phyloP scores from a whole-genome alignment of 495 filamentous ascomycete species.

The Rostrohypoxylon terebratum region DNA sequence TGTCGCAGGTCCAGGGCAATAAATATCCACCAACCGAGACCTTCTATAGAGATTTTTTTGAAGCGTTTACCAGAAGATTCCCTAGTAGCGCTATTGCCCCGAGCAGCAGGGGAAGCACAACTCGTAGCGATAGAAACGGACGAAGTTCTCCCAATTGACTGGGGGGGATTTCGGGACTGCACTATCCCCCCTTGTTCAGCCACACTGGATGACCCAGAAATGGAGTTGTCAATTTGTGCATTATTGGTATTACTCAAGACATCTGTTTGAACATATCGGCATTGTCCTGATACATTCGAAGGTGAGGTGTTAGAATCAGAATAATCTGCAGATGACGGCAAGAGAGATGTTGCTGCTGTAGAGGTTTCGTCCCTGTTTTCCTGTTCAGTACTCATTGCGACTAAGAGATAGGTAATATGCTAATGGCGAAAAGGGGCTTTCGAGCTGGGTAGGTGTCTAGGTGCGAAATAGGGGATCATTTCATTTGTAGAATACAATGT shows the following conservation, averaged over 20 bases:
- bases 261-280: not conserved
- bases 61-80: not conserved
- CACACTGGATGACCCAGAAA: not conserved
- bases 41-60: not conserved
- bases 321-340: not conserved
- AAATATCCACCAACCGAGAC: conserved; percentile 21
- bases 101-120: not conserved
- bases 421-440: too few species aligned
- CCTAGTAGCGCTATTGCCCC: too few species aligned
- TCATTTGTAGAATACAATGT: too few species aligned
- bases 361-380: too few species aligned
- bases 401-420: too few species aligned
- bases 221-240: not conserved
- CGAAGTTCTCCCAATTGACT: not conserved
- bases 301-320: not conserved
- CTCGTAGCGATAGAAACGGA: not conserved
- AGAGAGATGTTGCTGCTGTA: not conserved
- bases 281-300: not conserved
- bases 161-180: not conserved
- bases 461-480: too few species aligned
- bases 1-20: conserved; percentile 26
- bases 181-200: not conserved
- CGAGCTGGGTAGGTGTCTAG: too few species aligned
- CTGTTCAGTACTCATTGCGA: too few species aligned
- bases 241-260: not conserved